Evolutionary conservation across 2,329 filamentous ascomycete species (phyloP).

Genomic region (Diaporthe amygdali): DNA sequence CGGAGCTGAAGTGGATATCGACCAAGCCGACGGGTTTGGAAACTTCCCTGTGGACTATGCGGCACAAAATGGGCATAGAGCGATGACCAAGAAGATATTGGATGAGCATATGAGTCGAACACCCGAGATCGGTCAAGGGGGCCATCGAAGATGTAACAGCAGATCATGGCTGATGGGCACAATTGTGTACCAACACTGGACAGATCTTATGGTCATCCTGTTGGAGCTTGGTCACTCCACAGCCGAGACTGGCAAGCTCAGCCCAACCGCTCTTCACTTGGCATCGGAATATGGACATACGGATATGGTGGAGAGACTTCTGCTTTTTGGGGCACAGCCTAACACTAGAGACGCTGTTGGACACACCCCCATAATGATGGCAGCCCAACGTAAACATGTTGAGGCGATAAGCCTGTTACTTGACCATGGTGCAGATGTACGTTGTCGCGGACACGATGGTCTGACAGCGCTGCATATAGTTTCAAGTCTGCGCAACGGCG

Average conservation of each 20-base stretch:
- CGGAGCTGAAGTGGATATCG: not conserved
- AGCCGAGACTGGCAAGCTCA: no score
- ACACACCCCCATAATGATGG: no score
- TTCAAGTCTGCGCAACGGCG: not conserved
- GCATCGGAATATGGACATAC: no score
- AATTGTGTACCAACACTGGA: not conserved
- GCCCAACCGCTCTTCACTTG: no score
- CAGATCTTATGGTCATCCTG: not conserved
- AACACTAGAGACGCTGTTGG: not conserved
- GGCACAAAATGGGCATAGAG: not conserved
- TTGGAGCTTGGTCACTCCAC: not conserved
- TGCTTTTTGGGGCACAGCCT: not conserved
- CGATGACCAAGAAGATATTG: not conserved
- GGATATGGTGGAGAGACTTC: not conserved
- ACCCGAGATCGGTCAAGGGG: fast-evolving
- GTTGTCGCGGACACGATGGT: not conserved
- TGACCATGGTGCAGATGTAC: not conserved
- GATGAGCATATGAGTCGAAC: not conserved
- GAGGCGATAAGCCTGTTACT: no score
- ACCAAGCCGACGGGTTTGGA: not conserved
- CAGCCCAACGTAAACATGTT: no score
- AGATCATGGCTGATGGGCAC: not conserved
- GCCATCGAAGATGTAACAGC: fast-evolving
- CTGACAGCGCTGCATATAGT: not conserved
- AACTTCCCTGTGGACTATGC: not conserved